These are phyloP conservation scores for Penicillium longicatenatum DNA, from an alignment of 495 filamentous ascomycete species.

Conservation along the genomic window DNA sequence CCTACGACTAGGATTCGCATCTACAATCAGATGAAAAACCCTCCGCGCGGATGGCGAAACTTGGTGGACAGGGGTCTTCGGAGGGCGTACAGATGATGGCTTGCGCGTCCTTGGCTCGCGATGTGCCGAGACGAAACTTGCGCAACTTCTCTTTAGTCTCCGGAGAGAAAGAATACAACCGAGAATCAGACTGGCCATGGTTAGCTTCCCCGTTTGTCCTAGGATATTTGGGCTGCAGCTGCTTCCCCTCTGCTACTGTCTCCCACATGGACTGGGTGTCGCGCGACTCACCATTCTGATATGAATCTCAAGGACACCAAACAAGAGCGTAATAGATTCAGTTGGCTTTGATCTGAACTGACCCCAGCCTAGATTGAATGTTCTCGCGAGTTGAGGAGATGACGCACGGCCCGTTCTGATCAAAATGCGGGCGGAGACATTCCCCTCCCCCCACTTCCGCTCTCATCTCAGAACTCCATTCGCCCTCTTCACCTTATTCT, in stretches of 20 bases:
- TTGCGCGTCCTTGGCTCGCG: slow-evolving; percentile 82
- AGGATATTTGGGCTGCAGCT: neutral
- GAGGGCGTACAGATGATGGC: slow-evolving; percentile 84
- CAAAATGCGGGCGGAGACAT: slow-evolving; percentile 28
- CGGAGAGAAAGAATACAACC: slow-evolving; percentile 89
- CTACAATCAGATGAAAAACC: neutral
- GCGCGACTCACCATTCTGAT: slow-evolving; percentile 1
- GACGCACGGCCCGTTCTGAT: slow-evolving; percentile 6
- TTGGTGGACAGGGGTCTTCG: slow-evolving; percentile 4
- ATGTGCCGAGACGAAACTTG: slow-evolving; percentile 91
- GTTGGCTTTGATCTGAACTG: neutral
- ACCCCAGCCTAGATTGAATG: neutral
- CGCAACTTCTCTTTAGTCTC: slow-evolving; percentile 83
- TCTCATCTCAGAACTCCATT: slow-evolving; percentile 1
- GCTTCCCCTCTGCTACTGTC: neutral
- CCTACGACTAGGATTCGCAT: neutral
- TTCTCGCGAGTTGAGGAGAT: slow-evolving; percentile 4
- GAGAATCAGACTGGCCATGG: slow-evolving; percentile 71
- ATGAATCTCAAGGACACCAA: neutral
- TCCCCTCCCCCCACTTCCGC: slow-evolving; percentile 25
- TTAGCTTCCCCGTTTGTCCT: slow-evolving; percentile 6
- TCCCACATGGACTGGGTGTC: neutral
- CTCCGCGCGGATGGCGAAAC: neutral
- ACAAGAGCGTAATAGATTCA: neutral
- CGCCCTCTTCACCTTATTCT: neutral